These are phyloP conservation scores for Hyphodiscus sp. DNA, from an alignment of 2,329 filamentous ascomycete genomes.

Conservation along the genomic window DNA sequence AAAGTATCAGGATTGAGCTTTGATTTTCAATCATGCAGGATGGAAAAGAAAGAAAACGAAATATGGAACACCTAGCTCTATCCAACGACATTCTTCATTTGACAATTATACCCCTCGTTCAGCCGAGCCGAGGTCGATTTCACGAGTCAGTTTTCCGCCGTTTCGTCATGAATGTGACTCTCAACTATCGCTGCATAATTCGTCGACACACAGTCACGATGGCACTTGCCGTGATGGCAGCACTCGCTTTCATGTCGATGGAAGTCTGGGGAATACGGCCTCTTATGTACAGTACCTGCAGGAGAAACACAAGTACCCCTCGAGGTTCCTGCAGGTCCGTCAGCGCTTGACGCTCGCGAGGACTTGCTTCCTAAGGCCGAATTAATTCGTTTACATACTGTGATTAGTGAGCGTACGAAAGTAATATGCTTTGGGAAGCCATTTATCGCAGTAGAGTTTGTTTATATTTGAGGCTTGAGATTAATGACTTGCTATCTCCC, in stretches of 20 bases:
- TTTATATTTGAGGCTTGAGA: no score
- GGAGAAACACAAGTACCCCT: background rate
- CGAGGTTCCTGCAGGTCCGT: background rate
- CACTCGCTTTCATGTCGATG: background rate
- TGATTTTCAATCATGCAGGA: background rate
- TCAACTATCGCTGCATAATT: no score
- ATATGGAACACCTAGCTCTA: background rate
- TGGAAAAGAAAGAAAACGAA: background rate
- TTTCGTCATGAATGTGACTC: no score
- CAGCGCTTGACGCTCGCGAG: background rate
- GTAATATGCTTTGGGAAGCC: background rate
- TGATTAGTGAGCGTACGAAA: background rate
- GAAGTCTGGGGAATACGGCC: background rate
- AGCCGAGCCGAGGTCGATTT: background rate
- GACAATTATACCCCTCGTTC: background rate
- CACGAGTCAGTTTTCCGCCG: background rate
- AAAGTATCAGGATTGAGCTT: background rate
- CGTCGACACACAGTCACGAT: background rate
- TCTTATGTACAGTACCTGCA: background rate
- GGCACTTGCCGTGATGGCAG: background rate
- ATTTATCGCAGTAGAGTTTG: background rate
- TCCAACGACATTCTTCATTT: no score
- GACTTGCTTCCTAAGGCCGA: background rate
- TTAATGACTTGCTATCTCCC: no score
- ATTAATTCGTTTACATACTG: background rate